Conservation (phyloP, 108 stramenopile genomes). For the Pseudonitzschia delicatissima region DNA sequence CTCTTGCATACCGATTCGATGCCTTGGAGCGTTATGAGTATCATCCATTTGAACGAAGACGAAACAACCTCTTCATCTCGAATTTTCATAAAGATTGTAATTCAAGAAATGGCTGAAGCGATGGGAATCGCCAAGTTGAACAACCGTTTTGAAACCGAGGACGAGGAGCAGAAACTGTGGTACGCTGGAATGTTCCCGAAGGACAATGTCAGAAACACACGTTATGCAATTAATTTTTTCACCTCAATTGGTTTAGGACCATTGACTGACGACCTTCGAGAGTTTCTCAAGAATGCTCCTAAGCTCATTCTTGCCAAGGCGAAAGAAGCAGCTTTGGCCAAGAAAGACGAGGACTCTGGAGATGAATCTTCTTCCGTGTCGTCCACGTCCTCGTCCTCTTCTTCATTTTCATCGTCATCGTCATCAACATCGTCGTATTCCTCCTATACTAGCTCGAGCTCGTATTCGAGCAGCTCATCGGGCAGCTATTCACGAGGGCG, state of each 20-base stretch:
- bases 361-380: constrained; percentile 45
- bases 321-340: constrained; percentile 55
- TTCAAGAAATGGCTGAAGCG: constrained; percentile 95
- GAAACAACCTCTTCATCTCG: constrained; percentile 96
- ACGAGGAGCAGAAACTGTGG: constrained; percentile 64
- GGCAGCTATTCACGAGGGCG: background rate
- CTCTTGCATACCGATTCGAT: constrained; percentile 94
- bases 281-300: constrained; percentile 91
- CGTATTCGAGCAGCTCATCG: constrained; percentile 12
- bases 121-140: constrained; percentile 91
- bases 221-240: constrained; percentile 99
- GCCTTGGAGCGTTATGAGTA: constrained; percentile 92
- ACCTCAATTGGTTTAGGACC: constrained; percentile 97
- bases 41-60: constrained; percentile 93
- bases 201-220: constrained; percentile 93
- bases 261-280: constrained; percentile 94
- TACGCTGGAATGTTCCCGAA: constrained; percentile 95
- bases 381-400: constrained; percentile 50
- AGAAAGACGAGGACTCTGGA: constrained; percentile 53
- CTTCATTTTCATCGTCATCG: constrained; percentile 43
- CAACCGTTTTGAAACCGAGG: constrained; percentile 81
- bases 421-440: constrained; percentile 25
- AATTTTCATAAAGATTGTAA: constrained; percentile 97
- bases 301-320: constrained; percentile 81
- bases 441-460: background rate